Percentiles rank a stretch among this genome's conserved stretches.
phyloP scores from a whole-genome alignment of 140 eudicot species.

The Ambrosia hybrid region DNA sequence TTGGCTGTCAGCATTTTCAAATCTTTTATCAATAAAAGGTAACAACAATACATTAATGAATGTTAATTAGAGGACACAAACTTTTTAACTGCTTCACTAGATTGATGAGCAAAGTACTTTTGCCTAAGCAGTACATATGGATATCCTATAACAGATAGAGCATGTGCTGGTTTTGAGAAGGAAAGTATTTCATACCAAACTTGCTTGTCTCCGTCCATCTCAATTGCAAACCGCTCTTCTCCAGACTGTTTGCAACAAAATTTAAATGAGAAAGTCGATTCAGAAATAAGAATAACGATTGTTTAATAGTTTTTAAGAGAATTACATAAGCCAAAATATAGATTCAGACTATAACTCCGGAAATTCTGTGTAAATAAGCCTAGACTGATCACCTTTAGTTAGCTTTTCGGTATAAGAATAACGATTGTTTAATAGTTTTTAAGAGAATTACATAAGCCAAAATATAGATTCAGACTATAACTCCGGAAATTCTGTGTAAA shows the following conservation, averaged over 20 bases:
- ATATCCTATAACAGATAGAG: conserved; percentile 68
- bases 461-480: neutral
- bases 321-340: neutral
- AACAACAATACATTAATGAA: neutral
- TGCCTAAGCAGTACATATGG: conserved; percentile 81
- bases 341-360: neutral
- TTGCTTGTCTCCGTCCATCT: conserved; percentile 75
- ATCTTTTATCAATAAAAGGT: conserved; percentile 3
- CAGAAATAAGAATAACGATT: neutral
- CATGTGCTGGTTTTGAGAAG: conserved; percentile 80
- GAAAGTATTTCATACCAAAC: conserved; percentile 96
- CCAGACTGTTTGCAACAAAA: conserved; percentile 67
- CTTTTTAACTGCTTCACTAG: conserved; percentile 59
- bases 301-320: neutral
- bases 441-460: neutral
- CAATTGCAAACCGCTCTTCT: conserved; percentile 89
- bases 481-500: neutral
- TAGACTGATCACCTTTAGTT: neutral
- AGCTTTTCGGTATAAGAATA: neutral
- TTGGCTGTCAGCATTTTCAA: neutral
- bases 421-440: neutral
- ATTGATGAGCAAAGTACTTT: conserved; percentile 73
- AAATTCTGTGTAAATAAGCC: neutral
- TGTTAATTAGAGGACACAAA: conserved; percentile 47
- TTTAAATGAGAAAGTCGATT: neutral